Conservation (phyloP, 2,329 filamentous ascomycete species). For the Penicillium hordei region DNA sequence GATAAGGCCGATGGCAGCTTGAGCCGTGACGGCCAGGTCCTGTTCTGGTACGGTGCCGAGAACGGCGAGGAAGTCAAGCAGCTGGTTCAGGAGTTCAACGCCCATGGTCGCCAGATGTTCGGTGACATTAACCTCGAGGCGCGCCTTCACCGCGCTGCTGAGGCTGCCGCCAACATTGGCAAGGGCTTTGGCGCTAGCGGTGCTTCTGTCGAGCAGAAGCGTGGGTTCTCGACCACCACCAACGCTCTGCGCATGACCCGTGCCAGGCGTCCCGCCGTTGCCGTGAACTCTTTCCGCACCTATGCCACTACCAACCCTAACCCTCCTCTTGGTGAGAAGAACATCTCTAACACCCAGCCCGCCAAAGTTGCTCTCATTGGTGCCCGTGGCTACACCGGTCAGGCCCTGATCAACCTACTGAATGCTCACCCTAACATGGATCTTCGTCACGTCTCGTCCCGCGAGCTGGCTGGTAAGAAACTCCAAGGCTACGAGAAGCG, state of each 20-base stretch:
- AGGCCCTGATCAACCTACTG: constrained; percentile 82
- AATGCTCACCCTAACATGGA: constrained; percentile 89
- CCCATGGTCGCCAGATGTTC: constrained; percentile 81
- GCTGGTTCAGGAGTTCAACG: constrained; percentile 80
- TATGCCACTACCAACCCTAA: constrained; percentile 68
- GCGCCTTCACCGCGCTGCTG: constrained; percentile 75
- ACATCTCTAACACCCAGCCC: constrained; percentile 75
- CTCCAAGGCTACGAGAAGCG: constrained; percentile 88
- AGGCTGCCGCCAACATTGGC: constrained; percentile 61
- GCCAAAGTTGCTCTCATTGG: constrained; percentile 84
- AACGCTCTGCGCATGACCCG: constrained; percentile 42
- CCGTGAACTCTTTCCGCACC: constrained; percentile 38
- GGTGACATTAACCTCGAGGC: constrained; percentile 85
- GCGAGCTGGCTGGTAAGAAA: constrained; percentile 83
- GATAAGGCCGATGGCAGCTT: constrained; percentile 94
- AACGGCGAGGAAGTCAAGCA: constrained; percentile 76
- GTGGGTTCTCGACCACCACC: constrained; percentile 64
- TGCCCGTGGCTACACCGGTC: constrained; percentile 89
- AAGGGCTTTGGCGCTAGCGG: constrained; percentile 47
- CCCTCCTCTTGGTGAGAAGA: constrained; percentile 84
- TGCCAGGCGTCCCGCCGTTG: constrained; percentile 29
- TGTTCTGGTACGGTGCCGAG: constrained; percentile 95
- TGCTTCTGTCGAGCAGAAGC: constrained; percentile 58
- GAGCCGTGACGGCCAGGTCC: constrained; percentile 78
- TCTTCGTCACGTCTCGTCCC: constrained; percentile 85